phyloP scores from a whole-genome alignment of 2,329 filamentous ascomycete genomes.

The Arthrobotrys megalospora region DNA sequence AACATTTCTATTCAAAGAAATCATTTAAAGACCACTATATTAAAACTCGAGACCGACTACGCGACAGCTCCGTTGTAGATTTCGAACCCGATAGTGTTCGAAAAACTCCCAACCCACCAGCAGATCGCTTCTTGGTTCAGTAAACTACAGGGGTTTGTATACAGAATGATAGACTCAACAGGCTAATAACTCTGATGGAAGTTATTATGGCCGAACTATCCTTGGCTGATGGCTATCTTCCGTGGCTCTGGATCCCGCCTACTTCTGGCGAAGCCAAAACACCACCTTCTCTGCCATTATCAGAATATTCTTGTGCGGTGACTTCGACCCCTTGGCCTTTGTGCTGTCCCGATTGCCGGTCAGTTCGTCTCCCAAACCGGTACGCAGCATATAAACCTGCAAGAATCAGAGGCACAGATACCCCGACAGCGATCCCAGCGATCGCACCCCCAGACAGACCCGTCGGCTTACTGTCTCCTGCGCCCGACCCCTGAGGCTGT shows the following conservation, averaged over 20 bases:
- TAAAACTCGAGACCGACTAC: not conserved
- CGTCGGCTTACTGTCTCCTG: not conserved
- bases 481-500: conserved; percentile 13
- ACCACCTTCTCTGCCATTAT: conserved; percentile 30
- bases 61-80: not conserved
- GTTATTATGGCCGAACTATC: not conserved
- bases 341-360: not conserved
- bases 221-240: not conserved
- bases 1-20: too few relatives aligned
- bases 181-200: not conserved
- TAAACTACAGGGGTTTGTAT: too few relatives aligned
- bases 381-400: conserved; percentile 38
- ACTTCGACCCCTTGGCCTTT: not conserved
- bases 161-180: not conserved
- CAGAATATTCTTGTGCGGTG: not conserved
- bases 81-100: too few relatives aligned
- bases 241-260: conserved; percentile 30
- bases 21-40: too few relatives aligned
- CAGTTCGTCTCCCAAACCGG: conserved; percentile 32
- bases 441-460: conserved; percentile 42
- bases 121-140: not conserved
- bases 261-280: not conserved
- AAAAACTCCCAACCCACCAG: not conserved
- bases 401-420: conserved; percentile 31
- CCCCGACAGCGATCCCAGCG: conserved; percentile 37